Evolutionary conservation across 371 early-diverging fungal species (phyloP).

Genomic region (Basidiobolus meristosporus): DNA sequence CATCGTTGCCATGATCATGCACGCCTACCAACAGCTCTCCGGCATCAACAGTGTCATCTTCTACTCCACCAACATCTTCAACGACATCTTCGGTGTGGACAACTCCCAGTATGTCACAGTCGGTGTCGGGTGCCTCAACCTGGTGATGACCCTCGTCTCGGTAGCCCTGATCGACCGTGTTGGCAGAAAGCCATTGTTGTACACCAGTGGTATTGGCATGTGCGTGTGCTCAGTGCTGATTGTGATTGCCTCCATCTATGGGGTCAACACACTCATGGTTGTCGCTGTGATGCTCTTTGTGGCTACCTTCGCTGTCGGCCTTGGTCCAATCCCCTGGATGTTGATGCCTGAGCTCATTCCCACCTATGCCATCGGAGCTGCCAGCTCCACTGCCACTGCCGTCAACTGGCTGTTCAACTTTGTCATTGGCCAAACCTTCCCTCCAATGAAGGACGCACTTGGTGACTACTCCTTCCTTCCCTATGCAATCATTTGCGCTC

Average conservation of each 20-base stretch:
- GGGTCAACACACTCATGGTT: slow-evolving; percentile 20
- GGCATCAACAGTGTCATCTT: slow-evolving; percentile 52
- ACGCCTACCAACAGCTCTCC: slow-evolving; percentile 34
- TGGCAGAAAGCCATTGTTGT: slow-evolving; percentile 30
- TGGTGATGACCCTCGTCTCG: slow-evolving; percentile 25
- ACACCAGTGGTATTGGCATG: slow-evolving; percentile 30
- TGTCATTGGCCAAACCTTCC: slow-evolving; percentile 27
- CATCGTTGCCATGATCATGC: slow-evolving; percentile 32
- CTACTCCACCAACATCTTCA: slow-evolving; percentile 38
- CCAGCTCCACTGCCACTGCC: slow-evolving; percentile 35
- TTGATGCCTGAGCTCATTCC: slow-evolving; percentile 39
- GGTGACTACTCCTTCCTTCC: slow-evolving; percentile 52
- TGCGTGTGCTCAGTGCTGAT: slow-evolving; percentile 24
- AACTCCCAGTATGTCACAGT: slow-evolving; percentile 31
- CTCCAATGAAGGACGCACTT: slow-evolving; percentile 29
- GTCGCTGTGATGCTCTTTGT: slow-evolving; percentile 27
- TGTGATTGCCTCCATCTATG: slow-evolving; percentile 29
- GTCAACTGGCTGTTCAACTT: slow-evolving; percentile 38
- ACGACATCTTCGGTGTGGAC: slow-evolving; percentile 29
- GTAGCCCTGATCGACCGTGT: slow-evolving; percentile 28
- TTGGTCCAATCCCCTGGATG: slow-evolving; percentile 42
- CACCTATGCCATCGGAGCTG: slow-evolving; percentile 28
- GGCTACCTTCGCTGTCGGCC: slow-evolving; percentile 33
- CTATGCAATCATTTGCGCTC: slow-evolving; percentile 31
- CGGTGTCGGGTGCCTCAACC: slow-evolving; percentile 35